A percentile compares a stretch with the other conserved stretches of the same genome.
phyloP scores from a whole-genome alignment of 1,139 yeast species.

The Scheffersomyces illinoinensis region DNA sequence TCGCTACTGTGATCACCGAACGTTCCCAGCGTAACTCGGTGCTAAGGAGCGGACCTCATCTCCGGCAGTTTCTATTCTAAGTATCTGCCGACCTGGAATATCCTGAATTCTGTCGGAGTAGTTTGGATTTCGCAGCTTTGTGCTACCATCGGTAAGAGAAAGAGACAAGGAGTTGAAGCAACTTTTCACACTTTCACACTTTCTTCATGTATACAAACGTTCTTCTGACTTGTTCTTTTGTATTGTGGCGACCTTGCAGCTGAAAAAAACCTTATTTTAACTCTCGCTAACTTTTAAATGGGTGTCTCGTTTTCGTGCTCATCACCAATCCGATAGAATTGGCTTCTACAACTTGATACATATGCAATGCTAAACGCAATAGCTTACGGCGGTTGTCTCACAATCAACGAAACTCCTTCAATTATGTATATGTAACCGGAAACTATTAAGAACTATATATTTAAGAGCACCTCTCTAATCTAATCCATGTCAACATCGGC shows the following conservation, averaged over 20 bases:
- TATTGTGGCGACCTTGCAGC: not conserved
- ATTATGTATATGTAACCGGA: not conserved
- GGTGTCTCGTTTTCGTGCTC: not conserved
- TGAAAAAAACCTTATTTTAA: not conserved
- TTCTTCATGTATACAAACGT: too few relatives aligned
- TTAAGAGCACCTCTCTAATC: not conserved
- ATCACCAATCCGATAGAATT: not conserved
- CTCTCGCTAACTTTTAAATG: not conserved
- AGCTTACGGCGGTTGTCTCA: too few relatives aligned
- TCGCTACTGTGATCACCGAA: not conserved
- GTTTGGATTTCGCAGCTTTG: not conserved
- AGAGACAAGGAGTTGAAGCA: too few relatives aligned
- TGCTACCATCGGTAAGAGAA: not conserved
- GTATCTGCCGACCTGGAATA: not conserved
- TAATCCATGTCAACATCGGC: slow-evolving; percentile 44
- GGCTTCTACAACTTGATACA: not conserved
- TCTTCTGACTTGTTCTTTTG: too few relatives aligned
- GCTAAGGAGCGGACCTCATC: not conserved
- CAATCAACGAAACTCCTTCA: not conserved
- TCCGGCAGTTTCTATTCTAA: not conserved
- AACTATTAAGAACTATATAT: not conserved
- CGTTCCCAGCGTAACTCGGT: not conserved
- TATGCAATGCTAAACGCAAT: too few relatives aligned
- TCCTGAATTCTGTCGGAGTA: not conserved
- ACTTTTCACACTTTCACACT: too few relatives aligned